Evolutionary conservation across 2,329 filamentous ascomycete genomes (phyloP).

Genomic region (Talaromyces piceae): DNA sequence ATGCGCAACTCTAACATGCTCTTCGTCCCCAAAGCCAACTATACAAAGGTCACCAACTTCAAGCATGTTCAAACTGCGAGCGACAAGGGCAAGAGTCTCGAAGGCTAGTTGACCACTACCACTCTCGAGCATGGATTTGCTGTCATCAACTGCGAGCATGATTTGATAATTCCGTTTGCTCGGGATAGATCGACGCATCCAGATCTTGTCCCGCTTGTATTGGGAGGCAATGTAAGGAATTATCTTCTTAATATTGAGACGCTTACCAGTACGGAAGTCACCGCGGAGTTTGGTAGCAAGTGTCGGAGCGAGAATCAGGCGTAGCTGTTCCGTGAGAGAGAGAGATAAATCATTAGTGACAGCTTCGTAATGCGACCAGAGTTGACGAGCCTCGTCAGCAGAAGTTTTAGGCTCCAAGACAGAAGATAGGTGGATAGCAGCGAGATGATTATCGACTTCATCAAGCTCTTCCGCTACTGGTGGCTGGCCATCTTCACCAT

Average conservation of each 20-base stretch:
- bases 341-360: conserved; percentile 80
- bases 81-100: conserved; percentile 87
- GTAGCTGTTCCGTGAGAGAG: conserved; percentile 85
- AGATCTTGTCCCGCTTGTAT: conserved; percentile 99
- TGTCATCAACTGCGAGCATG: conserved; percentile 94
- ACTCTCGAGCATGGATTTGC: conserved; percentile 82
- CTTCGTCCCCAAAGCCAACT: conserved; percentile 71
- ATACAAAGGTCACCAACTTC: conserved; percentile 92
- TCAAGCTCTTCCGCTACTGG: conserved; percentile 39
- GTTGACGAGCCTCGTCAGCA: conserved; percentile 55
- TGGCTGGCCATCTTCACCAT: conserved; percentile 30
- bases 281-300: conserved; percentile 93
- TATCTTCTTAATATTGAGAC: conserved; percentile 98
- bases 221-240: conserved; percentile 98
- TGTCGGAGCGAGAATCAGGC: conserved; percentile 88
- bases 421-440: conserved; percentile 62
- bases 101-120: conserved; percentile 74
- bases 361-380: conserved; percentile 80
- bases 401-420: conserved; percentile 39
- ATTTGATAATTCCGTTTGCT: conserved; percentile 96
- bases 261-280: conserved; percentile 93
- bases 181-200: conserved; percentile 89
- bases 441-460: conserved; percentile 51
- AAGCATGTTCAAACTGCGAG: conserved; percentile 79
- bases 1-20: conserved; percentile 72